Base-by-base conservation (phyloP, 129 eudicot genomes). In the Mikania micrantha region DNA sequence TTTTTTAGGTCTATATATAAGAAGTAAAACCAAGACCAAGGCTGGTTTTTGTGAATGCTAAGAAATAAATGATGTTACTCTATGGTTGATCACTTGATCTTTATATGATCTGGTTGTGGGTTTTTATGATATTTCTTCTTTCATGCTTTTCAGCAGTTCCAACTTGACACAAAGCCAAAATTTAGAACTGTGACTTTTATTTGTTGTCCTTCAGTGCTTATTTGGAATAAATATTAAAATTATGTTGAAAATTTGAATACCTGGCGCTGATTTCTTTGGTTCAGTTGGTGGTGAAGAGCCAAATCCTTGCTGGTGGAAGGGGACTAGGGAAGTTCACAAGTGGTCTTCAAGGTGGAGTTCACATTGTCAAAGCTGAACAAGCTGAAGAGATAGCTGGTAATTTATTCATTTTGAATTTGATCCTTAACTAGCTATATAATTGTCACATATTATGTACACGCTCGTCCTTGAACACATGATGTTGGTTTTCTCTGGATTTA, bases 261-360 rank as follows among this genome's bases (percentile, higher is more conserved):
- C 54, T 19, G 69, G 3, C 25, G 4, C 15, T 74, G 32, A n/a
- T 73, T 66, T 52, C 22, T 57, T 24, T 81, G 76, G 11, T 83
- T 74, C 82, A 92, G 98, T 74, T 92, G 77, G 98, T 92, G 54
- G 96, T 92, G 57, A 92, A 92, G 82, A 86, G 96, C 44, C 98
- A 88, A 78, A 81, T 92, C 54, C 95, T 92, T 76, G 98, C 98
- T 74, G 98, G 98, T 80, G 98, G 98, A 39, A 86, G 98, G 68
- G 98, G 98, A n/a, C 60, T 92, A 70, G 98, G 98, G 61, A 92
- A 88, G 24, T 92, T 92, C 70, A 88, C 88, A 69, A 88, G 83
- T 70, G 98, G 98, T 69, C 83, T 88, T 54, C 78, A 92, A 74
- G 98, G 98, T 45, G 98, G 98, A 41, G 98, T 92, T 66, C 98